Evolutionary conservation across 257 asterid species (phyloP).

Genomic region (Parsonsia alboflavescens): DNA sequence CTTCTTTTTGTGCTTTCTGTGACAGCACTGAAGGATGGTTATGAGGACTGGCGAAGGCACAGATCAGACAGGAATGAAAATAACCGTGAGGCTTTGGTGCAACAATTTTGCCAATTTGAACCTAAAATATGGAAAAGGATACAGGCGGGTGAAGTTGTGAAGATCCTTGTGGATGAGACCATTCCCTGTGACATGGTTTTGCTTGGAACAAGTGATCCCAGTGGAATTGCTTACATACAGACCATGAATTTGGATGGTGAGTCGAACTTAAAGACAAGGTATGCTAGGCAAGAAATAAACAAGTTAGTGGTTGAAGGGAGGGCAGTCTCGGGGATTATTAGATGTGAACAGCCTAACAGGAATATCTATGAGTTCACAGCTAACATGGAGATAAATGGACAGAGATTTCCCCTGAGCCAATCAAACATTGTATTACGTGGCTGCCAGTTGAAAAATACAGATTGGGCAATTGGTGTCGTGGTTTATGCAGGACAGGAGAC

Average conservation of each 20-base stretch:
- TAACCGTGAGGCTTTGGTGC: slow-evolving; percentile 81
- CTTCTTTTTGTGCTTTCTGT: slow-evolving; percentile 95
- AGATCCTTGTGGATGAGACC: slow-evolving; percentile 72
- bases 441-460: slow-evolving; percentile 96
- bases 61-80: slow-evolving; percentile 97
- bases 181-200: slow-evolving; percentile 97
- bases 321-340: slow-evolving; percentile 62
- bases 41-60: slow-evolving; percentile 99
- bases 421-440: slow-evolving; percentile 95
- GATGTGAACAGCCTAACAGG: slow-evolving; percentile 94
- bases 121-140: slow-evolving; percentile 77
- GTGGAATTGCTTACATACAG: slow-evolving; percentile 95
- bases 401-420: slow-evolving; percentile 70
- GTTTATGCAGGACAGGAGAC: slow-evolving; percentile 98
- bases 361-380: slow-evolving; percentile 95
- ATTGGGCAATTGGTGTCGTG: slow-evolving; percentile 90
- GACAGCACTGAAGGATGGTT: slow-evolving; percentile 97
- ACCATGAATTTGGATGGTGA: slow-evolving; percentile 99
- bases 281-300: slow-evolving; percentile 96
- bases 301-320: slow-evolving; percentile 58
- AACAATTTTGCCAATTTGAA: slow-evolving; percentile 52
- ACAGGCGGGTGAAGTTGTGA: slow-evolving; percentile 84
- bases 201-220: slow-evolving; percentile 88
- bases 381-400: slow-evolving; percentile 78
- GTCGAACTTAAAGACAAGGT: slow-evolving; percentile 96